Evolutionary conservation across 2,329 filamentous ascomycete species (phyloP).

Genomic region (Ophiostoma himal-ulmi): DNA sequence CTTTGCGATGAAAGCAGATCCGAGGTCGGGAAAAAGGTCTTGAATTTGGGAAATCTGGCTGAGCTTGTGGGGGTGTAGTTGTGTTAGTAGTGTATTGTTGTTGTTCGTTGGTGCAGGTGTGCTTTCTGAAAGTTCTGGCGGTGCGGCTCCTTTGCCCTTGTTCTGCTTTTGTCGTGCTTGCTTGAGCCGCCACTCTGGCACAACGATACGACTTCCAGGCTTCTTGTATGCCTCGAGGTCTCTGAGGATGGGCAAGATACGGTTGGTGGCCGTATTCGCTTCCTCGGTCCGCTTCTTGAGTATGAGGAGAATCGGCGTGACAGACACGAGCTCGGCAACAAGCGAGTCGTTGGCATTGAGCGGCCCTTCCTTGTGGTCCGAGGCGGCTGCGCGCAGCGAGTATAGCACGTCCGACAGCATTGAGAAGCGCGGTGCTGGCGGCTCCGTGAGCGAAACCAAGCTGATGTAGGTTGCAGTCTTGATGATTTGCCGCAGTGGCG

Average conservation of each 20-base stretch:
- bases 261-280: slow-evolving; percentile 42
- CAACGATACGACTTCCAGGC: slow-evolving; percentile 42
- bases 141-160: background rate
- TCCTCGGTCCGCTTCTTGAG: slow-evolving; percentile 50
- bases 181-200: slow-evolving; percentile 45
- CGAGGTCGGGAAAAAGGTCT: slow-evolving; percentile 84
- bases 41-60: slow-evolving; percentile 85
- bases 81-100: background rate
- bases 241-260: slow-evolving; percentile 55
- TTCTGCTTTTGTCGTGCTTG: slow-evolving; percentile 38
- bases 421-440: slow-evolving; percentile 62
- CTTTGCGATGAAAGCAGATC: slow-evolving; percentile 72
- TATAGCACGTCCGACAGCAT: slow-evolving; percentile 79
- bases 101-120: background rate
- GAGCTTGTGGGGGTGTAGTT: slow-evolving; percentile 71
- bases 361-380: slow-evolving; percentile 53
- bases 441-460: slow-evolving; percentile 63
- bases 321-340: slow-evolving; percentile 74
- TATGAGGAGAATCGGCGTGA: slow-evolving; percentile 66
- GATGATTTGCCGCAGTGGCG: slow-evolving; percentile 59
- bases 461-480: slow-evolving; percentile 71
- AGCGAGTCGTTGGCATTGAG: slow-evolving; percentile 61
- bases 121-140: background rate
- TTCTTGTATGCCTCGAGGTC: slow-evolving; percentile 57
- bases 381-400: slow-evolving; percentile 65